Conservation (phyloP, 176 grass and related monocot species). For the Areca catechu region DNA sequence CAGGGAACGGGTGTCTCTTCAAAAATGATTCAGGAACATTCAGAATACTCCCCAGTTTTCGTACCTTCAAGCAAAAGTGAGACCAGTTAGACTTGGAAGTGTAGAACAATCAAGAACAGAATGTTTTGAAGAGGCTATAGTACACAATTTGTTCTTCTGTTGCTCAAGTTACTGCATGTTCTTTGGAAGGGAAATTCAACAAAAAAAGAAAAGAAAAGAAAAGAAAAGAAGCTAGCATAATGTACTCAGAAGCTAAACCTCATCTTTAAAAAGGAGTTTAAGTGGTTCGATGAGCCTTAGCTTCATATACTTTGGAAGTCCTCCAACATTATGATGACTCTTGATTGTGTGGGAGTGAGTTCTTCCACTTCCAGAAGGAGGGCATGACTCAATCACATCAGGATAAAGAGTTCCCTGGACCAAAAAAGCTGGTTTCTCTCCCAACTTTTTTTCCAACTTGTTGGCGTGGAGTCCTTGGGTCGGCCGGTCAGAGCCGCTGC, state of each 20-base stretch:
- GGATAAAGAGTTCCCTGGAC: conserved; percentile 92
- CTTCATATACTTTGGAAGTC: conserved; percentile 75
- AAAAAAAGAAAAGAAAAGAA: no score
- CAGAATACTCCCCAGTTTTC: conserved; percentile 67
- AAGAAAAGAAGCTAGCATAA: no score
- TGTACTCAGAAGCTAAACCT: conserved; percentile 26
- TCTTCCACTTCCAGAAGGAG: conserved; percentile 65
- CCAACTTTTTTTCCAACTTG: conserved; percentile 48
- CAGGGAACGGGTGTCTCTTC: conserved; percentile 90
- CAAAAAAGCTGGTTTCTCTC: conserved; percentile 49
- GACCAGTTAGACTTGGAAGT: background rate
- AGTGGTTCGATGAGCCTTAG: conserved; percentile 81
- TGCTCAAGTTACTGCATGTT: no score
- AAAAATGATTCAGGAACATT: conserved; percentile 84
- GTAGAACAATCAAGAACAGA: no score
- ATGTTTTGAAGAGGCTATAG: no score
- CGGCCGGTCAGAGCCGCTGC: no score
- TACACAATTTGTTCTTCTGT: no score
- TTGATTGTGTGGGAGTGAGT: conserved; percentile 87
- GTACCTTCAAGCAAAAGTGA: conserved; percentile 33
- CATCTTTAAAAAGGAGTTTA: conserved; percentile 84
- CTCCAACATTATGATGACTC: conserved; percentile 88
- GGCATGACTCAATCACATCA: conserved; percentile 88
- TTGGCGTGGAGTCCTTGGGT: no score
- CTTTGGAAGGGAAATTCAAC: no score